Conservation (phyloP, 345 rosid genomes). For the Theobroma cacao region DNA sequence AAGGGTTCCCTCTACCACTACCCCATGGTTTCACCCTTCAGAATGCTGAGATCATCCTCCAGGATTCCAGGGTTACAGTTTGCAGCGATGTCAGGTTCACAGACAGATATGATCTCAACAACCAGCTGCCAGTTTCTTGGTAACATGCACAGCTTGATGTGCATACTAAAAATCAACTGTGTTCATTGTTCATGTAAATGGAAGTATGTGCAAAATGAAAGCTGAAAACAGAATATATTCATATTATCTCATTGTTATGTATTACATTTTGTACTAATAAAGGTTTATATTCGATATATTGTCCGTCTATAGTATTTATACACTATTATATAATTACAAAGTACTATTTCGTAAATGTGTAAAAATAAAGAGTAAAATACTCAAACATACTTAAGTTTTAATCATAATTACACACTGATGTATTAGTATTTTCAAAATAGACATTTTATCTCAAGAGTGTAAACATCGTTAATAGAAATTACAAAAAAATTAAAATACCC, state of each 20-base stretch:
- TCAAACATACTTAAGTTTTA: too few relatives aligned
- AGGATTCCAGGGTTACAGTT: constrained; percentile 4
- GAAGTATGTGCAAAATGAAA: constrained; percentile 46
- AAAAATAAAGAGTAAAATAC: too few relatives aligned
- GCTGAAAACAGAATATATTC: constrained; percentile 17
- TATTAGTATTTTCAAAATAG: too few relatives aligned
- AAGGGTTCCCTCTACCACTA: constrained; percentile 62
- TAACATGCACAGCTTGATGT: neutral
- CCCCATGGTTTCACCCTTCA: constrained; percentile 38
- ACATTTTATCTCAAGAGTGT: too few relatives aligned
- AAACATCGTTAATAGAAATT: too few relatives aligned
- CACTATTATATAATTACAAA: too few relatives aligned
- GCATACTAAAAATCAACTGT: neutral
- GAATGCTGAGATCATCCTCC: constrained; percentile 42
- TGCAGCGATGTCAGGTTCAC: neutral
- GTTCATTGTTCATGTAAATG: constrained; percentile 35
- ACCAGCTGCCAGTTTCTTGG: constrained; percentile 4
- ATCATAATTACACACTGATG: too few relatives aligned
- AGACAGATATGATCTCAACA: neutral
- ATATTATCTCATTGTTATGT: neutral
- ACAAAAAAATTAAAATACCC: too few relatives aligned
- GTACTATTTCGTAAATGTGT: too few relatives aligned
- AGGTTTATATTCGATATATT: too few relatives aligned
- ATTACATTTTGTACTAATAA: neutral
- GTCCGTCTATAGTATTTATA: too few relatives aligned